Evolutionary conservation across 352 stramenopile species (phyloP), one percentile per base, ranked within the genome.

Genomic region (Phytophthora capsici): DNA sequence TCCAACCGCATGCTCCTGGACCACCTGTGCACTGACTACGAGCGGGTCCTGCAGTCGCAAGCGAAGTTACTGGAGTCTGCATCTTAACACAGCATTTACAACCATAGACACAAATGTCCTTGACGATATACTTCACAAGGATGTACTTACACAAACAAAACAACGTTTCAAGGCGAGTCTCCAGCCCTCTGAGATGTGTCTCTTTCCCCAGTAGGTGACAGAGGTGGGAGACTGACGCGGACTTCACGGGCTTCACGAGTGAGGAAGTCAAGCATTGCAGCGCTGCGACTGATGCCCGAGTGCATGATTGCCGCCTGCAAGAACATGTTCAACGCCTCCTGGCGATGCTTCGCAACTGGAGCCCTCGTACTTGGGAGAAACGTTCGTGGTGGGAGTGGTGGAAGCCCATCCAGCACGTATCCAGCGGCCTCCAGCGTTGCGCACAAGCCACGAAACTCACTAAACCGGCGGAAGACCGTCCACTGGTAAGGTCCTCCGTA

Each of bases 401-500:
- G 87, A 55, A 95, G 72, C 5, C 78, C 66, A 20, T 88, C 80
- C 22, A 89, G 51, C 19, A 73, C 51, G 34, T 83, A 77, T 22
- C 79, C 80, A 38, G 70, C 71, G 19, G 68, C 62, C 50, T 88
- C 76, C 6, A 95, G 72, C 19, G 55, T 67, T 2, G 66, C 63
- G 45, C 82, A 79, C 9, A 95, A 46, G 19, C 80, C 77, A 4
- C 86, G 82, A 53, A 95, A 94, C 58, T 95, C 84, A 54, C 83
- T 94, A 57, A 91, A 95, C 12, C 88, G 84, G n/a, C 88, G 88
- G 55, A 88, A 95, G 10, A 94, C 83, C 4, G 77, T 88, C 88
- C 88, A 95, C 57, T 94, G 86, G 56, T 95, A 95, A 30, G 86
- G 86, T 1, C 86, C 88, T 32, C 88, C 88, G 43, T 92, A 92